Evolutionary conservation across 805 yeast genomes (phyloP).

Genomic region (Saccharomycopsis malanga): DNA sequence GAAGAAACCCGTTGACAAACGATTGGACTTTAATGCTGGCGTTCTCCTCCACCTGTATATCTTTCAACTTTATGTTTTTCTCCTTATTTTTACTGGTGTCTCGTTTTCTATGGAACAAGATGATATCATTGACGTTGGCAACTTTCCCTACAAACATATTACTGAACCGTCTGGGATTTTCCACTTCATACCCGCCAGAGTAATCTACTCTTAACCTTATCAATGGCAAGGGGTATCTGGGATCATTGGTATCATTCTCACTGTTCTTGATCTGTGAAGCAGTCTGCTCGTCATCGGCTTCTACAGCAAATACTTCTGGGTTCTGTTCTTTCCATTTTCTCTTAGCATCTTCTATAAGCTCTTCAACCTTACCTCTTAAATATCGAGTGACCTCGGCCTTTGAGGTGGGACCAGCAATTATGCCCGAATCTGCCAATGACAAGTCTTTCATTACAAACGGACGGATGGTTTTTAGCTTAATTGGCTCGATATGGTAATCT

Average conservation of each 20-base stretch:
- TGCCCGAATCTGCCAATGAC: slow-evolving; percentile 43
- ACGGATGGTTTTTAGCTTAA: slow-evolving; percentile 63
- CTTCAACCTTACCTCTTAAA: slow-evolving; percentile 57
- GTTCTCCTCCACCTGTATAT: slow-evolving; percentile 30
- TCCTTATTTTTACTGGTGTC: slow-evolving; percentile 24
- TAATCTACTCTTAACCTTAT: slow-evolving; percentile 82
- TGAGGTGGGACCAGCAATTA: slow-evolving; percentile 55
- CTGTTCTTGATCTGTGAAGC: neutral
- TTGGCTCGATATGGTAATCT: slow-evolving; percentile 49
- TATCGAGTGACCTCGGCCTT: slow-evolving; percentile 54
- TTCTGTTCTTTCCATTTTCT: slow-evolving; percentile 37
- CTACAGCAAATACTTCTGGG: slow-evolving; percentile 25
- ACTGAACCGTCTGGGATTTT: slow-evolving; percentile 82
- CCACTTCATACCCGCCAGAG: slow-evolving; percentile 85
- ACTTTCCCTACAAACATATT: slow-evolving; percentile 84
- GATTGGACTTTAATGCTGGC: slow-evolving; percentile 46
- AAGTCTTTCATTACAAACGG: slow-evolving; percentile 76
- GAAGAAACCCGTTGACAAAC: slow-evolving; percentile 55
- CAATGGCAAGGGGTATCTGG: slow-evolving; percentile 67
- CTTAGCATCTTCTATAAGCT: slow-evolving; percentile 54
- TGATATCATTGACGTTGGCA: slow-evolving; percentile 85
- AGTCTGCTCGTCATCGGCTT: neutral
- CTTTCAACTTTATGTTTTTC: slow-evolving; percentile 21
- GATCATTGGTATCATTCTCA: slow-evolving; percentile 2
- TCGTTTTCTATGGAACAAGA: slow-evolving; percentile 56